Evolutionary conservation across 805 yeast species (phyloP).

Genomic region (Maudiozyma turicensis): DNA sequence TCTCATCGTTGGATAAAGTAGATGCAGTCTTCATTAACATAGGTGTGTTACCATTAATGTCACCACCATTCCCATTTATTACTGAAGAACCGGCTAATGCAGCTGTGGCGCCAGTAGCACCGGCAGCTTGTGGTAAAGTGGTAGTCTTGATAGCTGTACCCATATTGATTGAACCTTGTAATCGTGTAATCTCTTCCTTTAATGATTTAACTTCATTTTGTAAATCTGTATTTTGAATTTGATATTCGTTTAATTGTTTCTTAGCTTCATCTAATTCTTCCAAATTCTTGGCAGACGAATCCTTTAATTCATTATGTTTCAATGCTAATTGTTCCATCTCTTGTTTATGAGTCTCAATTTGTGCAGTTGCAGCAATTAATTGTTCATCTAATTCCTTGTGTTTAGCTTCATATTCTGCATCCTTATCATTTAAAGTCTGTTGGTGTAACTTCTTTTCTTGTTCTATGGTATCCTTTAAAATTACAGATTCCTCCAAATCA

Average conservation of each 20-base stretch:
- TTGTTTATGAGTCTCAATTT: slow-evolving; percentile 46
- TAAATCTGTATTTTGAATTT: slow-evolving; percentile 56
- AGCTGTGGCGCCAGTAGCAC: not conserved
- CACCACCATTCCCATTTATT: not conserved
- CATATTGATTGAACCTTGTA: slow-evolving; percentile 29
- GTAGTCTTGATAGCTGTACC: slow-evolving; percentile 20
- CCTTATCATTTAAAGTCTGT: slow-evolving; percentile 36
- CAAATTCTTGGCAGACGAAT: slow-evolving; percentile 51
- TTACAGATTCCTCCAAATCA: slow-evolving; percentile 44
- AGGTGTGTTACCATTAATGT: not conserved
- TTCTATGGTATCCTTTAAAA: slow-evolving; percentile 44
- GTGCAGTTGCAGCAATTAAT: slow-evolving; percentile 42
- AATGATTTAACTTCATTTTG: slow-evolving; percentile 45
- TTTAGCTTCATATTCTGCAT: slow-evolving; percentile 39
- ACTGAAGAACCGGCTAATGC: not conserved
- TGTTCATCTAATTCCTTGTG: slow-evolving; percentile 45
- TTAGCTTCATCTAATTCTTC: slow-evolving; percentile 54
- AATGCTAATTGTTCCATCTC: slow-evolving; percentile 52
- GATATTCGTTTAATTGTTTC: slow-evolving; percentile 46
- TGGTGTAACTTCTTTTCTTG: slow-evolving; percentile 46
- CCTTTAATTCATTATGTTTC: slow-evolving; percentile 52
- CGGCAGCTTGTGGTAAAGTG: slow-evolving; percentile 27
- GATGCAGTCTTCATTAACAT: not conserved
- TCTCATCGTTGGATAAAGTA: slow-evolving; percentile 3
- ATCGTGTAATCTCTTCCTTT: slow-evolving; percentile 39